Evolutionary conservation across 148 eudicot species (phyloP), one percentile per base, ranked within the genome.

Genomic region (Linanthus parryae): DNA sequence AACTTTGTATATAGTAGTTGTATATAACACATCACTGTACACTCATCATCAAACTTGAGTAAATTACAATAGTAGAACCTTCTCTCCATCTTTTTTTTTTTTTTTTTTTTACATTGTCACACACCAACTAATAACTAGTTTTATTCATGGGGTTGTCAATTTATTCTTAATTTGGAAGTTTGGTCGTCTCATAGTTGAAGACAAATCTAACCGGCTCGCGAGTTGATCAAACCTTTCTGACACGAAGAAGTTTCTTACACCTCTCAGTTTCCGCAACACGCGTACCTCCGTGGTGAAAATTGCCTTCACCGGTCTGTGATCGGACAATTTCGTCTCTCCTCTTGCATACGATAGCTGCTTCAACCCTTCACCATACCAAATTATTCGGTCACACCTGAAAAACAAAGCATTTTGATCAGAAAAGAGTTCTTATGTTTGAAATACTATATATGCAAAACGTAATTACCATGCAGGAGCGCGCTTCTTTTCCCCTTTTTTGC

Each of bases 281-380:
- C 13, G 27, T 14, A 59, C 62, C 26, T 48, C 44, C 0, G 62
- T 18, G 13, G 57, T 50, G 61, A 76, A 76, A 25, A 68, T 57
- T 4, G 81, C 73, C 43, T 62, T 62, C 42, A 76, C 81, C 0
- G 81, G 81, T 49, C 81, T 52, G 60, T 76, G 81, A 57, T 76
- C 81, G 3, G 81, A 76, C 30, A 76, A 57, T 23, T 46, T 64
- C 21, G 65, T 48, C 49, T 72, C 81, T 33, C 67, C 67, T 61
- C 81, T 72, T 0, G 16, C 37, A 41, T 76, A 76, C 21, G 26
- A 13, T 6, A 44, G 65, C 43, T 76, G 77, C 58, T 76, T 61
- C 36, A 76, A 3, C 4, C 77, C 77, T 10, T 52, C 49, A 8
- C 81, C 81, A 4, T 17, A 64, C 77, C 74, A 76, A 29, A 76